phyloP scores from a whole-genome alignment of 2,329 filamentous ascomycete species.

The Fusarium torreyae region DNA sequence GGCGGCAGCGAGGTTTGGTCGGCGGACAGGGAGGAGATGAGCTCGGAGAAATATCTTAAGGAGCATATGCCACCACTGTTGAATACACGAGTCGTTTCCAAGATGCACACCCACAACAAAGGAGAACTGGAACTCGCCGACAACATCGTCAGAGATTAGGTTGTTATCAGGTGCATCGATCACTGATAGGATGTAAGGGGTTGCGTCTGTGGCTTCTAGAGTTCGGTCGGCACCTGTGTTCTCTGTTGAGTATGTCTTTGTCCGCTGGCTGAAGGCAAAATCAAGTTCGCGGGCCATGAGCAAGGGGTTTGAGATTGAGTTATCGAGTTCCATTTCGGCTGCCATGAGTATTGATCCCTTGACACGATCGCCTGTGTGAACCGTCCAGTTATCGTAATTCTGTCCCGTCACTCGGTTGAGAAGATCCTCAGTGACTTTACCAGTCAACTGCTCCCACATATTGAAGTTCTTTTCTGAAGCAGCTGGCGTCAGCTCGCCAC shows the following conservation, averaged over 20 bases:
- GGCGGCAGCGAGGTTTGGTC: slow-evolving; percentile 62
- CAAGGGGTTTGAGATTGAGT: slow-evolving; percentile 54
- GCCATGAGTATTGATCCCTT: slow-evolving; percentile 59
- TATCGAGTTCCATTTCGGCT: slow-evolving; percentile 58
- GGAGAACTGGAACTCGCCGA: slow-evolving; percentile 74
- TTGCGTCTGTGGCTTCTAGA: slow-evolving; percentile 64
- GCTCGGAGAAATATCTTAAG: slow-evolving; percentile 67
- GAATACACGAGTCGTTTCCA: slow-evolving; percentile 71
- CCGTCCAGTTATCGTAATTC: slow-evolving; percentile 62
- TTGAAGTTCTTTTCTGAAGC: slow-evolving; percentile 48
- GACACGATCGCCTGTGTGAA: slow-evolving; percentile 69
- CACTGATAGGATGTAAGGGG: slow-evolving; percentile 60
- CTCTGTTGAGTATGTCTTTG: slow-evolving; percentile 60
- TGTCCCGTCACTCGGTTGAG: slow-evolving; percentile 65
- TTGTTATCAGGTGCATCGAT: slow-evolving; percentile 52
- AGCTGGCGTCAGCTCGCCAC: slow-evolving; percentile 38
- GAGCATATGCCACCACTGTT: slow-evolving; percentile 73
- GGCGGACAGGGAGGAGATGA: slow-evolving; percentile 59
- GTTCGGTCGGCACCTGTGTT: slow-evolving; percentile 58
- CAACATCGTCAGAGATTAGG: slow-evolving; percentile 60
- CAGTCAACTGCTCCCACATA: slow-evolving; percentile 69
- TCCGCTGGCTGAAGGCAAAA: slow-evolving; percentile 63
- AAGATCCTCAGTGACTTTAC: slow-evolving; percentile 61
- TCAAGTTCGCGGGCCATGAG: slow-evolving; percentile 59
- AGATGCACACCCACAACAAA: slow-evolving; percentile 72